phyloP scores from a whole-genome alignment of 1,284 basidiomycete species.

The Heliocybe sulcata region DNA sequence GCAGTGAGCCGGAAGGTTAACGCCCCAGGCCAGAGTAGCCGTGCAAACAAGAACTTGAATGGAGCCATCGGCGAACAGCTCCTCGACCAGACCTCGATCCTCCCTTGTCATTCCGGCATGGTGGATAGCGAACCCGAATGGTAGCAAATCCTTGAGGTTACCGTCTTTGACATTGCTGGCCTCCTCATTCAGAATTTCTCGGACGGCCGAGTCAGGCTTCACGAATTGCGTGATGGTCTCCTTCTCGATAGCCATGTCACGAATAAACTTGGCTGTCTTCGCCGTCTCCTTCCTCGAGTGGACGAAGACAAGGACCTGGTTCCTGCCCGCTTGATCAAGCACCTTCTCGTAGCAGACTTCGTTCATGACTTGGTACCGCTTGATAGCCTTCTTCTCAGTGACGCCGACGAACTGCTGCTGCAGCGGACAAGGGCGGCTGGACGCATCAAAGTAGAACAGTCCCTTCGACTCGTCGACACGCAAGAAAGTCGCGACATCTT shows the following conservation, averaged over 20 bases:
- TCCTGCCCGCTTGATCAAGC: constrained; percentile 86
- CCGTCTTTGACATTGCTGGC: constrained; percentile 79
- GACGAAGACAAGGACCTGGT: constrained; percentile 92
- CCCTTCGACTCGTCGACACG: constrained; percentile 91
- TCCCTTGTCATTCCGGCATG: constrained; percentile 98
- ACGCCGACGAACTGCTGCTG: constrained; percentile 98
- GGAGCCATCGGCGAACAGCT: constrained; percentile 89
- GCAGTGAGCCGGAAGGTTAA: constrained; percentile 95
- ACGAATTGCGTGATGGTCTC: constrained; percentile 96
- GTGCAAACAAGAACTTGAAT: constrained; percentile 96
- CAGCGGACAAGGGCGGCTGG: constrained; percentile 90
- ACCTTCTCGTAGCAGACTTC: constrained; percentile 99
- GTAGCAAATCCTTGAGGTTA: constrained; percentile 85
- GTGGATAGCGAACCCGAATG: constrained; percentile 97
- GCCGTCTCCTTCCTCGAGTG: constrained; percentile 98
- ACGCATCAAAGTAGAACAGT: constrained; percentile 95
- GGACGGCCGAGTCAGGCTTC: constrained; percentile 82
- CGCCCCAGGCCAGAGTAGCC: constrained; percentile 98
- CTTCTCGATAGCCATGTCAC: constrained; percentile 94
- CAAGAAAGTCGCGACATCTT: constrained; percentile 98
- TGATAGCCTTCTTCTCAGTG: constrained; percentile 99
- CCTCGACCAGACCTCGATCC: constrained; percentile 91
- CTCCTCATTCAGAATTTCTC: constrained; percentile 85
- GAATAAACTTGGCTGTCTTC: constrained; percentile 93
- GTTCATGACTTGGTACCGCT: constrained; percentile 96